Conservation (phyloP, 2,329 filamentous ascomycete species). For the Paramyrothecium roridum region DNA sequence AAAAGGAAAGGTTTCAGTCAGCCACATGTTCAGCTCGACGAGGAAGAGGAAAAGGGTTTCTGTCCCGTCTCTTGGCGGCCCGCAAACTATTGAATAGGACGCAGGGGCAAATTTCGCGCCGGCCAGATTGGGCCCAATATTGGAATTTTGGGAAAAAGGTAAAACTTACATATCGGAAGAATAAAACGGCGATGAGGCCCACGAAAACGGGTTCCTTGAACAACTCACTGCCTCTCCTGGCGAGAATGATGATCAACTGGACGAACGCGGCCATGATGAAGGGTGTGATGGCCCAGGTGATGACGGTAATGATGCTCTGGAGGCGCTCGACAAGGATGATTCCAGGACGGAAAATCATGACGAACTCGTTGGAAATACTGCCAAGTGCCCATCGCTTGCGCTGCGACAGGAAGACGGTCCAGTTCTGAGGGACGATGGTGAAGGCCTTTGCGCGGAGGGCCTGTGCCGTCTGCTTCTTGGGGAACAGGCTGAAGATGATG, state of each 20-base stretch:
- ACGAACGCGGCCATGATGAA: constrained; percentile 39
- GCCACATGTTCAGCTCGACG: constrained; percentile 3
- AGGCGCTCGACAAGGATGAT: constrained; percentile 40
- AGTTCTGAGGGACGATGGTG: constrained; percentile 41
- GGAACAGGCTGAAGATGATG: constrained; percentile 43
- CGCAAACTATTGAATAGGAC: background rate
- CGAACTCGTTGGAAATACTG: constrained; percentile 45
- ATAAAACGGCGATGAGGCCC: constrained; percentile 31
- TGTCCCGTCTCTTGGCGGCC: constrained; percentile 3
- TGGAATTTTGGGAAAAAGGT: background rate
- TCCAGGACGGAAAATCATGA: constrained; percentile 41
- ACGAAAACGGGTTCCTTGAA: constrained; percentile 33
- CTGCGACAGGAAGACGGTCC: constrained; percentile 45
- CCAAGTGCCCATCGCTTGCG: constrained; percentile 46
- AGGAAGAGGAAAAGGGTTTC: constrained; percentile 1
- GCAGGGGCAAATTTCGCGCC: background rate
- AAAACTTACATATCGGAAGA: constrained; percentile 36
- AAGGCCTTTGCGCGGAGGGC: constrained; percentile 43
- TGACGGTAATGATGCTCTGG: constrained; percentile 40
- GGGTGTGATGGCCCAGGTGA: constrained; percentile 42
- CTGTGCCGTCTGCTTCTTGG: constrained; percentile 40
- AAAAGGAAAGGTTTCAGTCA: constrained; percentile 5
- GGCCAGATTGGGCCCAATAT: background rate
- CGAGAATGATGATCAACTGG: constrained; percentile 31
- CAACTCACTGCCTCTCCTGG: constrained; percentile 24